Evolutionary conservation across 1,139 yeast species (phyloP), one percentile per base, ranked within the genome.

Genomic region (Nakaseomyces sp.): DNA sequence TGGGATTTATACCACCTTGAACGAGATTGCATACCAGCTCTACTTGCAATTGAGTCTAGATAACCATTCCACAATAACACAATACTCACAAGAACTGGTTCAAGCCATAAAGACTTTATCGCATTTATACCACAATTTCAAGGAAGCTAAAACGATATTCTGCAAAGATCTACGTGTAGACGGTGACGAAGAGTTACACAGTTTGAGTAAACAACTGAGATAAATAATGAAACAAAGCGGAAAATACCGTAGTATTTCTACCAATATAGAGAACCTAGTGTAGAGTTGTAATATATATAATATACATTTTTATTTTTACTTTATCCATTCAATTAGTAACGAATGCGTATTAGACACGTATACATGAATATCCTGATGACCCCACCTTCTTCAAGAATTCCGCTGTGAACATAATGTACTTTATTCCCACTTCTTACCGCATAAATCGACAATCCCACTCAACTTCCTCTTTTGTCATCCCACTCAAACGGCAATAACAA

Each of bases 161-260:
- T 48, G 54, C 12, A 53, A 47, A 36, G 66, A 61, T 44, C 42
- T 61, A 36, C 53, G 51, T 28, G 44, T 50, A 5, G 64, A 60
- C 40, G 59, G 57, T 2, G 55, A 54, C 31, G 58, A 54, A 3
- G 60, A 57, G 26, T 36, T 60, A 41, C 43, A 44, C 13, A 49
- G 40, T 29, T 45, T 61, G 32, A 53, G 63, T 41, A 56, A 49
- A 40, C 41, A 48, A n/a, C 44, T 60, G 28, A 49, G 58, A 13
- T 32, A 32, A 32, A 22, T 22, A 9, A 22, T 22, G 9, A 7
- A 22, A 22, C 9, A 9, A n/a, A n/a, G n/a, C n/a, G n/a, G n/a
- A n/a, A n/a, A n/a, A n/a, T n/a, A n/a, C n/a, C 24, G 6, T 22
- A 22, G 6, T 22, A 7, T 2, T 7, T 22, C 24, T 22, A 22